Base-by-base conservation (phyloP, 768 basidiomycete genomes). In the Hygrophoropsis aurantiaca region DNA sequence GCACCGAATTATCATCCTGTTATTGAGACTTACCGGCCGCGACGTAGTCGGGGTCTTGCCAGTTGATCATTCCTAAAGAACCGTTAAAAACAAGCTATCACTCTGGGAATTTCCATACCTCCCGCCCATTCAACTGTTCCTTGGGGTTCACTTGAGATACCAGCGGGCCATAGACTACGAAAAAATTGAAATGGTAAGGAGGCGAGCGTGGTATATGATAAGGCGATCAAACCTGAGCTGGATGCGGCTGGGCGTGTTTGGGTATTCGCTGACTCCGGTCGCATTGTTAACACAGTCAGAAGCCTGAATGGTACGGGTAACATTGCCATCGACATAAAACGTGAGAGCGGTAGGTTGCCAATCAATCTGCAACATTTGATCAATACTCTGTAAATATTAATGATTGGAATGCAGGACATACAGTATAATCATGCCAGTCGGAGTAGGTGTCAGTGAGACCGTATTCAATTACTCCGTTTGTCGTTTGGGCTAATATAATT, bases 71-170 rank as follows among this genome's bases (percentile, higher is more conserved):
- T 35, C 84, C 74, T 71, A 34, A 13, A 8, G 16, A n/a, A 16
- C 41, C 27, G 37, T 27, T 18, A 33, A 18, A 26, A 45, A 11
- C 36, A 23, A 21, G n/a, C 13, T 38, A 30, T 30, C 13, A 33
- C 34, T 5, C 33, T 13, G n/a, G n/a, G 11, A 18, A 6, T 33
- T 26, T 26, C 46, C 56, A 42, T 40, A 67, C 82, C 90, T 51
- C 87, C 88, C 13, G 82, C 76, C 90, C 91, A 94, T 46, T 78
- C 56, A 26, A 94, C 67, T 7, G 87, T 91, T 20, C 91, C 91
- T 40, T 70, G 66, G 7, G 88, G 72, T 26, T 72, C 74, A 8
- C 73, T 58, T 32, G 72, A 47, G 58, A 88, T 83, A 25, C 90
- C 91, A 5, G 86, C 85, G n/a, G 90, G 85, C 90, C 90, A 93